Percentiles rank a stretch among this genome's conserved stretches.
These are phyloP conservation scores for Paxillus ammoniavirescens DNA, from an alignment of 768 basidiomycete genomes.

Conservation along the genomic window DNA sequence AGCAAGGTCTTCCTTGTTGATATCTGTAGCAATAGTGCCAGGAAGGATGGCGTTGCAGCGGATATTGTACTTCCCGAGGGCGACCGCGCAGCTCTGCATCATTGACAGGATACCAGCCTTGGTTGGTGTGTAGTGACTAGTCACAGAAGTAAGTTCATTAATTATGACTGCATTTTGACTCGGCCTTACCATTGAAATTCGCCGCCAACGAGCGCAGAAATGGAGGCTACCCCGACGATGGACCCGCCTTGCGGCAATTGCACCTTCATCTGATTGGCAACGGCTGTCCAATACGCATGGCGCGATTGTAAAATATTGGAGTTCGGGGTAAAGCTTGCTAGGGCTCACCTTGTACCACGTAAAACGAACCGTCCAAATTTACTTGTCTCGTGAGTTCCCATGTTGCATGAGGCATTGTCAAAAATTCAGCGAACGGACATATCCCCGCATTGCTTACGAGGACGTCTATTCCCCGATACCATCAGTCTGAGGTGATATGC, in stretches of 20 bases:
- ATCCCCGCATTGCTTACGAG: conserved; percentile 63
- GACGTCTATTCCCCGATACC: conserved; percentile 33
- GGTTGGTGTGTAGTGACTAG: conserved; percentile 74
- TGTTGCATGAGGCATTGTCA: conserved; percentile 41
- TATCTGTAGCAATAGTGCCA: conserved; percentile 74
- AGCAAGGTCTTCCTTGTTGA: conserved; percentile 73
- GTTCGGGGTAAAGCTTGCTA: no score
- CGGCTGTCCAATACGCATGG: conserved; percentile 36
- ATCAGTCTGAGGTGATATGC: background rate
- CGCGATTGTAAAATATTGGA: conserved; percentile 27
- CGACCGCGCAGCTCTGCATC: conserved; percentile 79
- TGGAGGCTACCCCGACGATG: conserved; percentile 76
- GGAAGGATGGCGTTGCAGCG: conserved; percentile 68
- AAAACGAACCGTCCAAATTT: conserved; percentile 77
- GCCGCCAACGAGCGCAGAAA: conserved; percentile 51
- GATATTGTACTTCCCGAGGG: conserved; percentile 74
- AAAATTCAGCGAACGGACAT: conserved; percentile 75
- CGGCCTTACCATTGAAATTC: no score
- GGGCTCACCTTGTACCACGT: conserved; percentile 48
- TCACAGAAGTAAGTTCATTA: background rate
- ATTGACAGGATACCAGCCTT: conserved; percentile 58
- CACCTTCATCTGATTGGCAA: conserved; percentile 49
- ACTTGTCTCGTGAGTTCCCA: conserved; percentile 48
- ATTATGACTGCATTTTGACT: no score
- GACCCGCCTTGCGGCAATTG: conserved; percentile 71